Evolutionary conservation across 345 rosid genomes (phyloP), one percentile per base, ranked within the genome.

Genomic region (Stellera chamaejasme): DNA sequence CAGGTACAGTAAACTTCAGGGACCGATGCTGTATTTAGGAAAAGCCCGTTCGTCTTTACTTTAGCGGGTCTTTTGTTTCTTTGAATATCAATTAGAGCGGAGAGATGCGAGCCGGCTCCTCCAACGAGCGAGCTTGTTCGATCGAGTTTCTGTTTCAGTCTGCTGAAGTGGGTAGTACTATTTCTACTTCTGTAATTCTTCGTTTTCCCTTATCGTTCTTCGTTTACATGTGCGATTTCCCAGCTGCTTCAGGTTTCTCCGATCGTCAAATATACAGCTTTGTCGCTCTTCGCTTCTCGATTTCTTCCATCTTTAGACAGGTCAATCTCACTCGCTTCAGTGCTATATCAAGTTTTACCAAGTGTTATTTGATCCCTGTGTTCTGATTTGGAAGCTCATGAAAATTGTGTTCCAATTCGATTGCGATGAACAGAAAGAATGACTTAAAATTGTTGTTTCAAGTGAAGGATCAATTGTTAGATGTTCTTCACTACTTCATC

Each of bases 281-380:
- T 85, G 25, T 77, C 87, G 10, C 87, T 87, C 61, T 87, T 91
- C 54, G 77, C 76, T 1, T 83, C 74, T 62, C 85, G 94, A 51
- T 87, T 84, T 72, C 68, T 48, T 36, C 69, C 76, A 5, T 76
- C 75, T 51, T 61, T 82, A 28, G 27, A 71, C 66, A 72, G 87
- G 88, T 86, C 58, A 0, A 25, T 41, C 39, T 14, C 28, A 47
- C 23, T 50, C 5, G 11, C n/a, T 43, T 26, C 27, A 1, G 11
- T 39, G 6, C 4, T 3, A 6, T 5, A 13, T 32, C 39, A 32
- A 32, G 39, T 32, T 27, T 8, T n/a, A 10, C 6, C 11, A 28
- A 36, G 10, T 7, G 10, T 25, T 41, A 27, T 45, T 9, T 13
- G 25, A 15, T 1, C 0, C 0, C 44, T 10, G 1, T 19, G 13